These are phyloP conservation scores for Tricholoma terreum DNA, from an alignment of 768 basidiomycete genomes.

Conservation along the genomic window DNA sequence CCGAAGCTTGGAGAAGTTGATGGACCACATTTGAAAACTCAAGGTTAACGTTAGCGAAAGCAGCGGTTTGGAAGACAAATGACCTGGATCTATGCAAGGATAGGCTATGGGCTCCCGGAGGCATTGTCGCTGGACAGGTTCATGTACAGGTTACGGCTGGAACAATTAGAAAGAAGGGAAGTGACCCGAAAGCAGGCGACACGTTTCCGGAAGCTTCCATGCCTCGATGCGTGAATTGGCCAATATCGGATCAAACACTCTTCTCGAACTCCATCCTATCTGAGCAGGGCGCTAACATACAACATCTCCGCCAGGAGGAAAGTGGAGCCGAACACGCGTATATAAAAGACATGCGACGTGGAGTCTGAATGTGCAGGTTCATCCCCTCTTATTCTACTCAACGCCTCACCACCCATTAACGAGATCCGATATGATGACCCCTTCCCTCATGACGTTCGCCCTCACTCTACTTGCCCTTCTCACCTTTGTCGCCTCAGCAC, in stretches of 20 bases:
- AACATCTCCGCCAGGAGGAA: not conserved
- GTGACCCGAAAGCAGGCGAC: no score
- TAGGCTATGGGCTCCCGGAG: not conserved
- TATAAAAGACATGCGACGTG: not conserved
- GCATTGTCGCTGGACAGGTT: not conserved
- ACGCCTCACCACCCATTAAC: not conserved
- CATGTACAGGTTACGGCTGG: no score
- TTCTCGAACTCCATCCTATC: not conserved
- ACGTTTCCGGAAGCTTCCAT: not conserved
- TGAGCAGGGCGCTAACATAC: not conserved
- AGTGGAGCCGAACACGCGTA: not conserved
- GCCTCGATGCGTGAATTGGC: not conserved
- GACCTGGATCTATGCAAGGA: not conserved
- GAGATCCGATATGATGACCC: slow-evolving; percentile 12
- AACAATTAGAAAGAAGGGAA: not conserved
- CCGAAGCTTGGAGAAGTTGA: not conserved
- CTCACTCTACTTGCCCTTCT: slow-evolving; percentile 19
- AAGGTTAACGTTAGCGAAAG: not conserved
- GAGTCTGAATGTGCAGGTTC: not conserved
- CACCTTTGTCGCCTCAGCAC: slow-evolving; percentile 28
- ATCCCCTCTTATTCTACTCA: not conserved
- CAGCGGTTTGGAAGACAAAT: not conserved
- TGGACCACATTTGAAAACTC: not conserved
- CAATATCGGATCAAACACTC: not conserved
- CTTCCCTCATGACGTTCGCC: slow-evolving; percentile 14